These are phyloP conservation scores for Hypoxylon cercidicola DNA, from an alignment of 495 filamentous ascomycete genomes.

Conservation along the genomic window DNA sequence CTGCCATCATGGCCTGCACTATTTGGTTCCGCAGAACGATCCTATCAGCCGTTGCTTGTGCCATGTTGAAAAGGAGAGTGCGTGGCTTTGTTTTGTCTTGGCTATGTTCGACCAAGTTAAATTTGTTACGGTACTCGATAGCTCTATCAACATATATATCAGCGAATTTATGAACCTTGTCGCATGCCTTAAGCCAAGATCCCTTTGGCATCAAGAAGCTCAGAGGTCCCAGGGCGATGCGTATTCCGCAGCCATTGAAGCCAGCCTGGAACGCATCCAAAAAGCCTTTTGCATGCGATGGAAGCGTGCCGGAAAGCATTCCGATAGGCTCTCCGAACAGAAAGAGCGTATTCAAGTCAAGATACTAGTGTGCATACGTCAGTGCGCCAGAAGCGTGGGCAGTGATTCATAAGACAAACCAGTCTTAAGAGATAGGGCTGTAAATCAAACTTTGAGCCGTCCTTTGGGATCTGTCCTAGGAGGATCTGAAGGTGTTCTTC, in stretches of 20 bases:
- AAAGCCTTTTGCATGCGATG: slow-evolving; percentile 22
- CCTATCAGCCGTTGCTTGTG: slow-evolving; percentile 37
- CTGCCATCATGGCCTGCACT: slow-evolving; percentile 45
- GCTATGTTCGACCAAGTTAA: slow-evolving; percentile 9
- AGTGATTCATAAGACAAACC: slow-evolving; percentile 46
- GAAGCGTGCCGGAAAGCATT: slow-evolving; percentile 24
- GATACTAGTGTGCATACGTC: slow-evolving; percentile 34
- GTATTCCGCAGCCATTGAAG: slow-evolving; percentile 36
- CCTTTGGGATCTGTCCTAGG: slow-evolving; percentile 46
- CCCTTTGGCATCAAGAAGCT: slow-evolving; percentile 35
- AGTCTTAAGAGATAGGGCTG: slow-evolving; percentile 65
- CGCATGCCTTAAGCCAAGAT: slow-evolving; percentile 25
- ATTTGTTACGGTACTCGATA: slow-evolving; percentile 27
- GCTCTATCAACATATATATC: slow-evolving; percentile 40
- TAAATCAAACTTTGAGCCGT: slow-evolving; percentile 60
- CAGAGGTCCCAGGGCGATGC: slow-evolving; percentile 31
- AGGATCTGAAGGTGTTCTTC: slow-evolving; percentile 54
- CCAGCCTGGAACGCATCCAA: slow-evolving; percentile 42
- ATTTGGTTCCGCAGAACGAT: slow-evolving; percentile 45
- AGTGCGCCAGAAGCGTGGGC: slow-evolving; percentile 21
- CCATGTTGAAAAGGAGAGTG: slow-evolving; percentile 43
- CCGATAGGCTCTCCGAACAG: slow-evolving; percentile 64
- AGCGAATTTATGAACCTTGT: slow-evolving; percentile 37
- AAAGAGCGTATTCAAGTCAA: slow-evolving; percentile 69
- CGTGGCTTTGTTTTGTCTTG: slow-evolving; percentile 30